Base-by-base conservation (phyloP, 2,329 filamentous ascomycete species). In the Cytospora mali region DNA sequence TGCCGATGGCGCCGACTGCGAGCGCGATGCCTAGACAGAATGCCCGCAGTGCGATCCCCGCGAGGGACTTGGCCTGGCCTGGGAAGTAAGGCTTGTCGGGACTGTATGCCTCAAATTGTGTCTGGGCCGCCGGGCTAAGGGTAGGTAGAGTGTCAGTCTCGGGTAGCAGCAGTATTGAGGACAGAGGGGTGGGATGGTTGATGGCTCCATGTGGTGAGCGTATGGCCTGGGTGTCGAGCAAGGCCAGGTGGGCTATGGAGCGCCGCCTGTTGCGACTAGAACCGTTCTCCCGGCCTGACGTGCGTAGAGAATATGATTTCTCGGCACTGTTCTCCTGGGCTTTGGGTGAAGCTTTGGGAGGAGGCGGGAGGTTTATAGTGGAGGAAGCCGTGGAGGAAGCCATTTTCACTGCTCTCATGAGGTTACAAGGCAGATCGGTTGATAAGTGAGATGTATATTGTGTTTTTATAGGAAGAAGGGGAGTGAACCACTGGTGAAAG, bases 11-110 rank as follows among this genome's bases (percentile, higher is more conserved):
- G 50, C 75, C 74, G 14, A 72, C 55, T 16, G 79, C 72, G n/a
- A 82, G 71, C 21, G 75, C 67, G 35, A 74, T 70, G 59, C 84
- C 83, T 46, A 88, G 80, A 64, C 77, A 78, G 68, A 86, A 86
- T 33, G 85, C 80, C 42, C 85, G 81, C 42, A 83, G 66, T 64
- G 85, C 84, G 67, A 88, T 86, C 67, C 84, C 85, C 11, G 83
- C 76, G 62, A 88, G 83, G 25, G 84, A 86, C 69, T 85, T 85
- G 46, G 78, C 72, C 59, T 81, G 78, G 67, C 79, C 78, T 0
- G 79, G 79, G 67, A 77, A 77, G 71, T 74, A 75, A 48, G 67
- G 60, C 28, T 65, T 65, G 61, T 74, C 71, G 14, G 71, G 74
- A 46, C 68, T 69, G 61, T 66, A 66, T 51, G 52, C 55, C 59